Evolutionary conservation across 257 asterid species (phyloP), one percentile per base, ranked within the genome.

Genomic region (Solanum pimpinellifolium): DNA sequence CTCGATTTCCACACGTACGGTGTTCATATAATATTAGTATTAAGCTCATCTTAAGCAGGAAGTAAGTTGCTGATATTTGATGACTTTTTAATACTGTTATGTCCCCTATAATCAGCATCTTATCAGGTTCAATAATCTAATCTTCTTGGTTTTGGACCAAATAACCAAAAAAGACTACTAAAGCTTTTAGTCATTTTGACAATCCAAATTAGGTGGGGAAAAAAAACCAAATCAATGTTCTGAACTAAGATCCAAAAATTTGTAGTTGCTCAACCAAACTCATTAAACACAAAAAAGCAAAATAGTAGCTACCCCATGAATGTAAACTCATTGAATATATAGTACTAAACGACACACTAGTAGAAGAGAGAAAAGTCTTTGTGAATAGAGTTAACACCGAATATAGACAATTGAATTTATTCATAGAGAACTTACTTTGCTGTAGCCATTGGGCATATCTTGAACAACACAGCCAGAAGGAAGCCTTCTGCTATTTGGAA

Each of bases 401-500:
- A 44, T 14, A 25, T 3, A 9, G 14, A 20, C 18, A 56, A 56
- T 56, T 56, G n/a, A 56, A 23, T 56, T 18, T 56, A 56, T 56
- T 7, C 65, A 52, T 56, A 18, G 27, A 85, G 86, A 59, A 81
- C 91, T 59, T 89, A 97, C 99, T 95, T 94, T 96, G 81, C 98
- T 94, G 87, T 96, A 97, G 85, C 98, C 99, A 89, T 97, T 97
- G 35, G 98, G 97, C 99, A 95, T 95, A 87, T 97, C 99, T 88
- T 97, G 98, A 33, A 96, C 98, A 14, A 96, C 91, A 83, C 98
- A 96, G 76, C 99, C 99, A 18, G 99, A 97, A 69, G 99, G 98
- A 15, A 95, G 98, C 88, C 99, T 92, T 89, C 98, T 92, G 91
- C 96, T 89, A 76, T 52, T 86, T 9, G 92, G 92, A 87, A 90